phyloP scores from a whole-genome alignment of 345 rosid genomes.

The Ceriops decandra region DNA sequence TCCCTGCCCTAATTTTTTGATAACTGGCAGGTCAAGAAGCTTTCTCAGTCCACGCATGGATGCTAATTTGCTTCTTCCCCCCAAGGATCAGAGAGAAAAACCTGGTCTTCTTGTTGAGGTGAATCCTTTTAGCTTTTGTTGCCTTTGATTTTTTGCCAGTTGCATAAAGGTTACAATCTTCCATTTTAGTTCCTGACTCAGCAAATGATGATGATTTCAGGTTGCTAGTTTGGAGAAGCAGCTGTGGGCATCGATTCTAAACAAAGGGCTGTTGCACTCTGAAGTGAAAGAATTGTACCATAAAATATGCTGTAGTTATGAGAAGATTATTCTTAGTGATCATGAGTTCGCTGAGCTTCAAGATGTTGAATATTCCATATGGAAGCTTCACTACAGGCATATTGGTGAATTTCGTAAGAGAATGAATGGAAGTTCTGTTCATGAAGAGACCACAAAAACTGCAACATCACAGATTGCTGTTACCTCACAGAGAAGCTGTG shows the following conservation, averaged over 20 bases:
- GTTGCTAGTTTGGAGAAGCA: slow-evolving; percentile 62
- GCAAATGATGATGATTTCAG: slow-evolving; percentile 35
- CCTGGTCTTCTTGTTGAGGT: slow-evolving; percentile 54
- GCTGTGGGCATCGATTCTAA: slow-evolving; percentile 50
- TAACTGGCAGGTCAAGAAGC: slow-evolving; percentile 17
- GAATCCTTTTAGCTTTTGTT: slow-evolving; percentile 17
- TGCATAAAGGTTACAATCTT: not conserved
- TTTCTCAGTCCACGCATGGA: slow-evolving; percentile 29
- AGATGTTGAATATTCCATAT: slow-evolving; percentile 74
- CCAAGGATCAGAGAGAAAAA: slow-evolving; percentile 43
- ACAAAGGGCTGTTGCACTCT: slow-evolving; percentile 48
- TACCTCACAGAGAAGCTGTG: slow-evolving; percentile 19
- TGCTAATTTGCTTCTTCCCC: slow-evolving; percentile 20
- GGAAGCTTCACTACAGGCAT: slow-evolving; percentile 83
- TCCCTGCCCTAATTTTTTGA: not conserved
- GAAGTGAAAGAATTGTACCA: slow-evolving; percentile 57
- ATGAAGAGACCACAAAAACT: slow-evolving; percentile 16
- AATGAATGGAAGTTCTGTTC: slow-evolving; percentile 39
- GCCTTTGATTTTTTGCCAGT: slow-evolving; percentile 10
- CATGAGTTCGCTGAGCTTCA: slow-evolving; percentile 55
- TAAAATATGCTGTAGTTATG: slow-evolving; percentile 59
- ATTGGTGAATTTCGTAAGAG: slow-evolving; percentile 87
- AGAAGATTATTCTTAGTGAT: slow-evolving; percentile 50
- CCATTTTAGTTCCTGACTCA: slow-evolving; percentile 14
- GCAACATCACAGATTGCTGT: slow-evolving; percentile 20